Evolutionary conservation across 148 eudicot species (phyloP).

Genomic region (Amaranthus hypochondriacus): DNA sequence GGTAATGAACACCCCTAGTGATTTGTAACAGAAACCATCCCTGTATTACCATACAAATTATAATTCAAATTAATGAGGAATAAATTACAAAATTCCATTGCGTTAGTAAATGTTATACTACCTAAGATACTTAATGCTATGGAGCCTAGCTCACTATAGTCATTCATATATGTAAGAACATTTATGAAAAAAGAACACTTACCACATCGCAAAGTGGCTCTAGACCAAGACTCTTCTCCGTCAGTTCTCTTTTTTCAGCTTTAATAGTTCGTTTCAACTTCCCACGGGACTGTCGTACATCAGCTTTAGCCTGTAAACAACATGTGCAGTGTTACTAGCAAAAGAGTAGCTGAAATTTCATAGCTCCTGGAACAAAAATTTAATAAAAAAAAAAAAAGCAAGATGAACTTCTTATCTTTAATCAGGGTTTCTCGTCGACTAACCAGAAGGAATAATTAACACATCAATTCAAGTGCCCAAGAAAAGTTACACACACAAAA

Average conservation of each 20-base stretch:
- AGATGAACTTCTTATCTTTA: neutral
- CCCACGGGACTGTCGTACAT: slow-evolving; percentile 38
- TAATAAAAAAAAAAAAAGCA: neutral
- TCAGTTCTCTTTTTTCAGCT: slow-evolving; percentile 40
- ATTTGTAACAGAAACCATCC: no score
- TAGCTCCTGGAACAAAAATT: neutral
- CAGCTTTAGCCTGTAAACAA: slow-evolving; percentile 60
- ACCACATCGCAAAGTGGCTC: slow-evolving; percentile 72
- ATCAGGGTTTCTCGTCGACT: neutral
- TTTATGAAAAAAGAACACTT: slow-evolving; percentile 6
- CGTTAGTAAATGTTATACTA: neutral
- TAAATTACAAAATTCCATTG: neutral
- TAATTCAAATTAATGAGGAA: neutral
- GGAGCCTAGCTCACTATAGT: neutral
- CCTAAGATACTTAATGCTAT: neutral
- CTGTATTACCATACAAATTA: neutral
- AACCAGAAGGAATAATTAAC: neutral
- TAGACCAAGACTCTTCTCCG: slow-evolving; percentile 51
- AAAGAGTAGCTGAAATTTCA: neutral
- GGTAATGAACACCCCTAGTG: no score
- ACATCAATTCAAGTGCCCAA: neutral
- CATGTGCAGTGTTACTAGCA: neutral
- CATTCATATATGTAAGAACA: neutral
- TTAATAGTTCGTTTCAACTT: slow-evolving; percentile 29
- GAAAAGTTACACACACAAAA: neutral